phyloP scores from a whole-genome alignment of 2,329 filamentous ascomycete species.

The Beauveria pseudobassiana region DNA sequence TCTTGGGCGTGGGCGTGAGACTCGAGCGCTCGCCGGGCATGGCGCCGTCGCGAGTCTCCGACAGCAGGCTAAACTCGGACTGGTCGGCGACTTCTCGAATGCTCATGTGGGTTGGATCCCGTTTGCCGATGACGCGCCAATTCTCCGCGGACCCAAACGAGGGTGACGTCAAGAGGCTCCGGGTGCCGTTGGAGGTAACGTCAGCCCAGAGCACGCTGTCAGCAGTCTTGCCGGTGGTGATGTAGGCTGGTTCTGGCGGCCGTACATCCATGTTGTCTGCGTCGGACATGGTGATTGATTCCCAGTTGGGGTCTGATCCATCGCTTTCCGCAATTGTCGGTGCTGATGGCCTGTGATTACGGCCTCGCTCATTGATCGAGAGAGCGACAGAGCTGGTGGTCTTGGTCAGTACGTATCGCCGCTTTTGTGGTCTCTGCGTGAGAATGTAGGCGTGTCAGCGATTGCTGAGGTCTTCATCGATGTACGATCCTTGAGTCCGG shows the following conservation, averaged over 20 bases:
- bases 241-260: conserved; percentile 17
- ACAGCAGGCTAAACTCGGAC: conserved; percentile 32
- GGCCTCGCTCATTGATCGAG: conserved; percentile 13
- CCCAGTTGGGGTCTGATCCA: conserved; percentile 14
- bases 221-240: conserved; percentile 18
- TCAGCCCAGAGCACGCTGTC: conserved; percentile 20
- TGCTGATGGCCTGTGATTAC: conserved; percentile 9
- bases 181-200: conserved; percentile 16
- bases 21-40: conserved; percentile 18
- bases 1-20: conserved; percentile 18
- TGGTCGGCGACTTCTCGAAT: conserved; percentile 28
- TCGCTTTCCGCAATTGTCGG: conserved; percentile 10
- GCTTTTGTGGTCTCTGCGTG: conserved; percentile 15
- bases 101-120: conserved; percentile 22
- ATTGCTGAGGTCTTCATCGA: background rate
- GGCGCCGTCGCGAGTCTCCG: conserved; percentile 18
- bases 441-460: background rate
- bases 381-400: conserved; percentile 29
- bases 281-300: conserved; percentile 17
- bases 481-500: background rate
- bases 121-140: conserved; percentile 25
- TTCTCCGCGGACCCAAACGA: conserved; percentile 32
- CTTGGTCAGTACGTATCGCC: conserved; percentile 20
- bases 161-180: conserved; percentile 20
- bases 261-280: conserved; percentile 19